Percentiles rank a stretch among this genome's conserved stretches.
Evolutionary conservation across 257 asterid species (phyloP).

Genomic region (Vinca minor): DNA sequence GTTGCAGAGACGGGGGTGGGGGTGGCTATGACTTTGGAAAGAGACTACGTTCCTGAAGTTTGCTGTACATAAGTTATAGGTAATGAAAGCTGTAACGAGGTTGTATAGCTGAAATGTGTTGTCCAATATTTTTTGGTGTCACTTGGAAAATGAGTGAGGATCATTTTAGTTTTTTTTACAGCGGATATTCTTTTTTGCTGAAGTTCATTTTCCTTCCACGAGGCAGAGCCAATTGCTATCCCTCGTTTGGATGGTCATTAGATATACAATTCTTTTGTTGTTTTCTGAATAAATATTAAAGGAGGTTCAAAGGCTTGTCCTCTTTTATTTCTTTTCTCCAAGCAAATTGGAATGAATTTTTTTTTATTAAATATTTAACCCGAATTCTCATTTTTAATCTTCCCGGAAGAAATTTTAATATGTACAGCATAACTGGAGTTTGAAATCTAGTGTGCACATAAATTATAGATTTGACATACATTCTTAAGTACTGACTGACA

Average conservation of each 20-base stretch:
- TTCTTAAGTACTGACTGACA: no score
- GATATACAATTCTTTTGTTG: conserved; percentile 10
- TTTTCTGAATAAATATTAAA: conserved; percentile 17
- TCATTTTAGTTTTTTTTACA: no score
- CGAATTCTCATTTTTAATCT: no score
- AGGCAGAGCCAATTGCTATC: conserved; percentile 8
- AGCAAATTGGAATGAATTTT: not conserved
- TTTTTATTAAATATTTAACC: not conserved
- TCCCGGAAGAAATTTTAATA: no score
- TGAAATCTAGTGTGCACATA: no score
- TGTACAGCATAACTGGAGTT: no score
- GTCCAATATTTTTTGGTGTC: conserved; percentile 11
- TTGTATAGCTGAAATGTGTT: conserved; percentile 23
- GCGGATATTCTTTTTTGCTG: conserved; percentile 12
- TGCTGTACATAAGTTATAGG: conserved; percentile 29
- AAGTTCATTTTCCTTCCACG: conserved; percentile 17
- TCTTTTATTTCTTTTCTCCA: not conserved
- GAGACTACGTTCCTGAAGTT: conserved; percentile 6
- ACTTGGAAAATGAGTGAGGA: conserved; percentile 1
- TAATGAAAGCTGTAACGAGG: no score
- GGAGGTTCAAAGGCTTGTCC: conserved; percentile 7
- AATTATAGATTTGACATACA: no score
- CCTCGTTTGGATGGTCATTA: conserved; percentile 1
- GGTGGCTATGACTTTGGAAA: no score
- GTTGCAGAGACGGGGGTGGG: no score